Evolutionary conservation across 176 grass and related monocot genomes (phyloP), one percentile per base, ranked within the genome.

Genomic region (Juncus effusus): DNA sequence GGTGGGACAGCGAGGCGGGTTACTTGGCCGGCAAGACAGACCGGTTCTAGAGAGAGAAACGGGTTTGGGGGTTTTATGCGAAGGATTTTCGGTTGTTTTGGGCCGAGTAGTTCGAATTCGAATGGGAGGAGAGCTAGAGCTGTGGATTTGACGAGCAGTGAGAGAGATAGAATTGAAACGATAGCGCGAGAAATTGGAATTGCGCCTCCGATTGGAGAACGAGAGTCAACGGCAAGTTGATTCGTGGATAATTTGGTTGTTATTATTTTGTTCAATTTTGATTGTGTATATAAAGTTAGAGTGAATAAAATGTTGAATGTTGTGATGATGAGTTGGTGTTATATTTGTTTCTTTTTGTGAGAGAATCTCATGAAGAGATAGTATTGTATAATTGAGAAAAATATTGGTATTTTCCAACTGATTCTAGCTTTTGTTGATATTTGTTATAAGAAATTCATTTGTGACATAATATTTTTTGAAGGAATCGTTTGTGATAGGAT

Each of bases 121-220:
- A 68, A 28, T 28, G 19, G 19, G 19, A 28, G 19, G 19, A 28
- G 19, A 28, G 19, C 19, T 28, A 28, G 19, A 28, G 19, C 19
- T 28, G 19, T 28, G 1, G 1, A 28, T 28, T 28, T 28, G 19
- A 3, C 68, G 39, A 76, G 63, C 11, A 59, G 60, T 59, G 10
- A 69, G 35, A 16, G 79, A 0, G 57, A 42, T 79, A 44, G 0
- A 16, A 70, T 1, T 83, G 87, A 42, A 75, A 79, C 63, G 72
- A 72, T 38, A 82, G 81, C 13, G 87, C 81, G 0, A 80, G 86
- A 57, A 90, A 83, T 81, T 69, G 69, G 8, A 87, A 80, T 62
- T 95, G 83, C 83, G 81, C 79, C 42, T 13, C 85, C 11, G 90
- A 94, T 84, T 42, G 67, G 59, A 4, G 76, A 87, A 0, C 65